These are phyloP conservation scores for Penicillium frequentans DNA, from an alignment of 2,329 filamentous ascomycete species.

Conservation along the genomic window DNA sequence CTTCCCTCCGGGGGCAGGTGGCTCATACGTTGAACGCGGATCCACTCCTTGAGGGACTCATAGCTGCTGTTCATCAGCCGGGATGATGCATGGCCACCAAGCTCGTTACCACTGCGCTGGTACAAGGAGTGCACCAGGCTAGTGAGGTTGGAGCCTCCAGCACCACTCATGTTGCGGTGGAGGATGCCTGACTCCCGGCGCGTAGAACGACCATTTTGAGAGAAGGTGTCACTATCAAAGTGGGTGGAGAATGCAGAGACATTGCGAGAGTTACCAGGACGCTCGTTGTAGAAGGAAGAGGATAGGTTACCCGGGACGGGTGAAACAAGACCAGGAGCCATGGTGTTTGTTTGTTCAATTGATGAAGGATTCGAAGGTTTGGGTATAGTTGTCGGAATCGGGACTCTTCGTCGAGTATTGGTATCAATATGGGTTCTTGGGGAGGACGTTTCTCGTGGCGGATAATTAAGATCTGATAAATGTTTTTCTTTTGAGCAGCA, in stretches of 20 bases:
- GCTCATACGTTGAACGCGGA: constrained; percentile 39
- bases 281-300: constrained; percentile 15
- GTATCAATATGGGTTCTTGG: neutral
- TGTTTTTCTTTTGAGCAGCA: constrained; percentile 16
- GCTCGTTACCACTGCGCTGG: constrained; percentile 29
- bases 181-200: constrained; percentile 16
- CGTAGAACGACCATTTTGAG: constrained; percentile 19
- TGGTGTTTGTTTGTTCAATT: constrained; percentile 5
- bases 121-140: constrained; percentile 32
- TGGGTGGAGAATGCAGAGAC: constrained; percentile 14
- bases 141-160: constrained; percentile 30
- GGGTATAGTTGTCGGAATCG: constrained; percentile 3
- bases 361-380: constrained; percentile 2
- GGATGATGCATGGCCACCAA: constrained; percentile 29
- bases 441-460: constrained; percentile 6
- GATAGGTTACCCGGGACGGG: constrained; percentile 18
- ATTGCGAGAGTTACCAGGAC: constrained; percentile 15
- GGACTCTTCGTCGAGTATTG: constrained; percentile 1
- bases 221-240: constrained; percentile 22
- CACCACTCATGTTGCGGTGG: constrained; percentile 12
- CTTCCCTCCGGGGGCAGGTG: constrained; percentile 42
- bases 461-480: constrained; percentile 7
- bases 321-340: constrained; percentile 22
- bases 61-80: constrained; percentile 28
- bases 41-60: constrained; percentile 37